A percentile compares a stretch with the other conserved stretches of the same genome.
Conservation (phyloP, 2,329 filamentous ascomycete species). For the Trichoderma sp. region DNA sequence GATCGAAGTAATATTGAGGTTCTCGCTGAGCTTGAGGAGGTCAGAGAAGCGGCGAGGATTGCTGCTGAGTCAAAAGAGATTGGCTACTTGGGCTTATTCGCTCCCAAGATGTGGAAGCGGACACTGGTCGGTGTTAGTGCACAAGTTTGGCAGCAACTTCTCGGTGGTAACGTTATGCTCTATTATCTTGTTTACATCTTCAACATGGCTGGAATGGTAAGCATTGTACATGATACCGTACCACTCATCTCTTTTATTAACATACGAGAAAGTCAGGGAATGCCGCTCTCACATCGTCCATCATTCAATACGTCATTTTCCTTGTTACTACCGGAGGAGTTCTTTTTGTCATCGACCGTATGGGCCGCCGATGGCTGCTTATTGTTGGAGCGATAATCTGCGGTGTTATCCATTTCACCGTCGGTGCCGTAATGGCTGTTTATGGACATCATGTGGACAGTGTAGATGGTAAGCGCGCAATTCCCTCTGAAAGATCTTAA, state of each 20-base stretch:
- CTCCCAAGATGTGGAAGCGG: slow-evolving; percentile 51
- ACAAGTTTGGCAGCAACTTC: slow-evolving; percentile 56
- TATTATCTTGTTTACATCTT: slow-evolving; percentile 67
- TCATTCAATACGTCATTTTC: slow-evolving; percentile 10
- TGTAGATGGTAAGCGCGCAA: neutral
- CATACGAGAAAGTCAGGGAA: neutral
- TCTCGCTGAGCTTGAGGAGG: neutral
- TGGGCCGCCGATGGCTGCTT: slow-evolving; percentile 2
- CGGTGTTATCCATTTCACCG: neutral
- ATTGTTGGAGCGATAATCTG: slow-evolving; percentile 1
- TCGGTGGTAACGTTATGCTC: slow-evolving; percentile 57
- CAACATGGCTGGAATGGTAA: slow-evolving; percentile 56
- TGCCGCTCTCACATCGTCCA: neutral
- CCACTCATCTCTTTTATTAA: neutral
- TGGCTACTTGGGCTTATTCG: slow-evolving; percentile 48
- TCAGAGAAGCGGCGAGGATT: slow-evolving; percentile 41
- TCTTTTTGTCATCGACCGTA: slow-evolving; percentile 43
- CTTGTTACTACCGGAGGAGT: slow-evolving; percentile 26
- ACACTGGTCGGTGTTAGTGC: slow-evolving; percentile 54
- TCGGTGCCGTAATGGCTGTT: slow-evolving; percentile 1
- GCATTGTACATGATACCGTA: neutral
- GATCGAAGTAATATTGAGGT: neutral
- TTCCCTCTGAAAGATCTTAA: neutral
- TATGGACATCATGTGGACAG: slow-evolving; percentile 5
- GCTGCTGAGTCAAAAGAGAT: slow-evolving; percentile 42